Base-by-base conservation (phyloP, 176 grass and related monocot genomes). In the Avena insularis region DNA sequence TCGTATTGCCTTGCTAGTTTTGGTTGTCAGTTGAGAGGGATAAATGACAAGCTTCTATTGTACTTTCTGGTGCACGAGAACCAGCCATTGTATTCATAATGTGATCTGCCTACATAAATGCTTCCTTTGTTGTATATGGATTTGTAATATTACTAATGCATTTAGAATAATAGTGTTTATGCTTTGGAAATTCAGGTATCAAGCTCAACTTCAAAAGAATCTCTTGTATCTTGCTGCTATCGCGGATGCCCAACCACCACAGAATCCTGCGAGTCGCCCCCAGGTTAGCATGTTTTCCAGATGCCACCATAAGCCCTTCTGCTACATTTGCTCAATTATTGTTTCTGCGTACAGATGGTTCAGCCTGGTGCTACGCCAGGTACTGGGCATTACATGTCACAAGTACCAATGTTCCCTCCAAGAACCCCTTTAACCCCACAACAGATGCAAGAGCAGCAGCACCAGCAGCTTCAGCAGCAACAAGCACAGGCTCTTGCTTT, bases 151-250 rank as follows among this genome's bases (percentile, higher is more conserved):
- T 81, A 48, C 40, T 67, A 50, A 77, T 20, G 27, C 54, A 84
- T 88, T 51, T 78, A 84, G 25, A 46, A 62, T 90, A 75, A 85
- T 4, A 48, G 9, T 67, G 75, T 84, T 53, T 33, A 71, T 81
- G 45, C n/a, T 82, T 31, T 85, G 12, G 62, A 85, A 47, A 72
- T 88, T 89, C 46, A 99, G 97, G 83, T 99, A 96, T 85, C 97
- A 99, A 89, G 92, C 97, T 38, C 97, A 96, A 59, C 97, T 99
- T 69, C 97, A 99, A 86, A 99, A 99, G 69, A 99, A 99, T 84
- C 91, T 99, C 36, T 75, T 99, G 78, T 96, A 96, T 86, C 83
- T 99, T 17, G 97, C 97, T 83, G 97, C 97, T 14, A 96, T 99
- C 25, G 97, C 97, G 23, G 97, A 99, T 87, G 92, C 97, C 27